Evolutionary conservation across 192 early-diverging fungal genomes (phyloP).

Genomic region (Anaeromyces robustus): DNA sequence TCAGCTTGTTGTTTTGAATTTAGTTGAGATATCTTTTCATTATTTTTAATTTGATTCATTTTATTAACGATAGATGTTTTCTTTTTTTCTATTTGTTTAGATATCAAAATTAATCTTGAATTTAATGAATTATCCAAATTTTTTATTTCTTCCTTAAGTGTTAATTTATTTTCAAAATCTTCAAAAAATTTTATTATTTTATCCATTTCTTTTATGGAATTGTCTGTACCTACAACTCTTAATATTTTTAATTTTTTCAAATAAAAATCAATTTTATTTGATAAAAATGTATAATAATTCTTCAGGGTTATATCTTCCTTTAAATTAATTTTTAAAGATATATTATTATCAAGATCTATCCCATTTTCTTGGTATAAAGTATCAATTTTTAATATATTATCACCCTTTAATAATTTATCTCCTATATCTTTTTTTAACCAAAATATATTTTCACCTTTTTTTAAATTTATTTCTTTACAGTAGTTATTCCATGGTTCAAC

Average conservation of each 20-base stretch:
- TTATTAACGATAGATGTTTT: slow-evolving; percentile 1
- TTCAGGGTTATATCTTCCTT: not conserved
- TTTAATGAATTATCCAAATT: too few relatives aligned
- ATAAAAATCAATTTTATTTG: slow-evolving; percentile 8
- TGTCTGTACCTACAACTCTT: slow-evolving; percentile 9
- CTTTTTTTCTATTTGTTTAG: slow-evolving; percentile 2
- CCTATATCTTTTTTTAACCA: too few relatives aligned
- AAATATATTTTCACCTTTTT: too few relatives aligned
- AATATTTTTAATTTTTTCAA: slow-evolving; percentile 13
- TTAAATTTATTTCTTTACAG: too few relatives aligned
- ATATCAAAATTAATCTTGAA: too few relatives aligned
- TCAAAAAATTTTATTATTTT: slow-evolving; percentile 13
- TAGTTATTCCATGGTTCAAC: too few relatives aligned
- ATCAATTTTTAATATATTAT: too few relatives aligned
- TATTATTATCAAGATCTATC: too few relatives aligned
- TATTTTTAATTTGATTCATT: slow-evolving; percentile 10
- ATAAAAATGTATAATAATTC: slow-evolving; percentile 1
- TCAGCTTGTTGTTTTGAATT: slow-evolving; percentile 17
- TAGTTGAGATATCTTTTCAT: slow-evolving; percentile 6
- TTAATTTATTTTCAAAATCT: slow-evolving; percentile 3
- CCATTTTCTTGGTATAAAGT: too few relatives aligned
- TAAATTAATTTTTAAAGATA: not conserved
- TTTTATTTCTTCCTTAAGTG: too few relatives aligned
- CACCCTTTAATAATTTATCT: too few relatives aligned
- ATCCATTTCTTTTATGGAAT: slow-evolving; percentile 1